These are phyloP conservation scores for Sclerotinia nivalis DNA, from an alignment of 2,329 filamentous ascomycete genomes.

Conservation along the genomic window DNA sequence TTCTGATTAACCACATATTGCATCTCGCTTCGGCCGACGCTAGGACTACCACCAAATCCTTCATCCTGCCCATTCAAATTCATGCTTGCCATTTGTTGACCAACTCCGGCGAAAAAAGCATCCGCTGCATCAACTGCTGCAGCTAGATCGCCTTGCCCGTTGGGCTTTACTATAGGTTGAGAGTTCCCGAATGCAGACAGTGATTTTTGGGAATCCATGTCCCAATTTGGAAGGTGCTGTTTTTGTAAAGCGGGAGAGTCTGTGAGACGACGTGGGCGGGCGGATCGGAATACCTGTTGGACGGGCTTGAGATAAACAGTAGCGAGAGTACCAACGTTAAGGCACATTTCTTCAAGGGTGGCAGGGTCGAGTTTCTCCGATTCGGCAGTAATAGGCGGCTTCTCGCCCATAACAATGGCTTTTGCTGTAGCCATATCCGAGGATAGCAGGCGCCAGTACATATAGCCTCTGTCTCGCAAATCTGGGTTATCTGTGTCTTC, in stretches of 20 bases:
- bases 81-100: constrained; percentile 72
- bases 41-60: constrained; percentile 57
- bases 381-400: constrained; percentile 93
- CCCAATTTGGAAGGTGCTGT: constrained; percentile 58
- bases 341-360: constrained; percentile 94
- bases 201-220: constrained; percentile 59
- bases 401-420: constrained; percentile 93
- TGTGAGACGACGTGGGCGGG: constrained; percentile 74
- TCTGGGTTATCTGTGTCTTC: constrained; percentile 99
- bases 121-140: constrained; percentile 83
- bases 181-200: constrained; percentile 57
- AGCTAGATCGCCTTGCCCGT: constrained; percentile 54
- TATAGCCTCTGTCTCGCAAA: constrained; percentile 91
- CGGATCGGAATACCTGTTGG: constrained; percentile 91
- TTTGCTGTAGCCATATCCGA: constrained; percentile 87
- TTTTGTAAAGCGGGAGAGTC: constrained; percentile 86
- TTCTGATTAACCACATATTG: constrained; percentile 80
- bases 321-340: constrained; percentile 92
- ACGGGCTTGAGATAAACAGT: constrained; percentile 98
- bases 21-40: constrained; percentile 51
- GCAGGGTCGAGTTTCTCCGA: constrained; percentile 88
- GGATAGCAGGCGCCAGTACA: constrained; percentile 97
- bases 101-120: constrained; percentile 82
- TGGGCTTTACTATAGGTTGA: constrained; percentile 38
- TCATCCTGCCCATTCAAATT: constrained; percentile 62